Conservation (phyloP, 2,329 filamentous ascomycete species). For the Fulvia fulva region DNA sequence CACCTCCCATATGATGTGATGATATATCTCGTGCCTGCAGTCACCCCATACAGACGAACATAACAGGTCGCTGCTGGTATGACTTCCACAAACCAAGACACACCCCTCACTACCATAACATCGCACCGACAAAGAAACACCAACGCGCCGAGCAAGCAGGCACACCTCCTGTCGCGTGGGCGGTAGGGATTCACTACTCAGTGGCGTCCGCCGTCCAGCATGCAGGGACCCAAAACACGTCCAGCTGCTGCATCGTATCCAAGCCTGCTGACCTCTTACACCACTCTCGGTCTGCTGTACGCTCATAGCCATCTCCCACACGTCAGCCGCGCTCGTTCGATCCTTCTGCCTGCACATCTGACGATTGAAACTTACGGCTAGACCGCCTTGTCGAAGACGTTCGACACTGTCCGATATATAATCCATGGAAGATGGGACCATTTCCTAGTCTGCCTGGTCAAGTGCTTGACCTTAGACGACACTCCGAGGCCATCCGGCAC, state of each 20-base stretch:
- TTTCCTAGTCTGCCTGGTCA: not conserved
- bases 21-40: not conserved
- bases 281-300: not conserved
- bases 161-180: not conserved
- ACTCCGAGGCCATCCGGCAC: not conserved
- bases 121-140: not conserved
- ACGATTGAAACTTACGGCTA: not conserved
- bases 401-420: not conserved
- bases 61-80: not conserved
- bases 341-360: not conserved
- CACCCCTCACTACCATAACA: not conserved
- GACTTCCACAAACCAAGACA: not conserved
- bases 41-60: not conserved
- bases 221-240: conserved; percentile 1
- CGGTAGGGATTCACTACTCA: conserved; percentile 1
- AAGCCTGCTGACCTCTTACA: not conserved
- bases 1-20: too few species aligned
- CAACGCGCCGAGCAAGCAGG: not conserved
- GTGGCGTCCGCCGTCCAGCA: not conserved
- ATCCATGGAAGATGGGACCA: too few species aligned
- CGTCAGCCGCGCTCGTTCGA: not conserved
- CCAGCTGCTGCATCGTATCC: not conserved
- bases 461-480: not conserved
- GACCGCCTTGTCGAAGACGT: not conserved
- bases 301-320: not conserved